Evolutionary conservation across 2,329 filamentous ascomycete genomes (phyloP), one percentile per base, ranked within the genome.

Genomic region (Sporothrix humicola): DNA sequence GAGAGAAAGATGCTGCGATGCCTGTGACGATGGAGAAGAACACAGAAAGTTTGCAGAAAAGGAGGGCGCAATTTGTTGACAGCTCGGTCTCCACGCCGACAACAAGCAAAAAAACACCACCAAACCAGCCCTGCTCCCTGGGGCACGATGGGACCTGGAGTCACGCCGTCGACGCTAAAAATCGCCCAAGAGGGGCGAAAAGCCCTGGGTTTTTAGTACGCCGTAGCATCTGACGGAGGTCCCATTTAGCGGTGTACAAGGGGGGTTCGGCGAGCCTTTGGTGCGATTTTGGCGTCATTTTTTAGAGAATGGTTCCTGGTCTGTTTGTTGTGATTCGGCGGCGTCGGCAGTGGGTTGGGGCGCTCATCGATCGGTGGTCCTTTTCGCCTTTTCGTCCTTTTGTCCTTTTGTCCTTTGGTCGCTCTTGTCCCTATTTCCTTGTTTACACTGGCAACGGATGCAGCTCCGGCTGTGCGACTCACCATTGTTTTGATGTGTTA

Each of bases 401-500:
- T 52, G 31, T 54, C 20, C n/a, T 20, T 58, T 46, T 20, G 54
- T 10, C 26, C 20, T 48, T 69, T 42, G 37, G 54, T 17, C 46
- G 58, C 54, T 58, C 13, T 46, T 20, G 42, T 56, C 20, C 42
- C 42, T n/a, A n/a, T 17, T 54, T 37, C 12, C 31, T 72, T 72
- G 48, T 72, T 68, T 72, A 72, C 71, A 54, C 52, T n/a, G 70
- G 71, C 61, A 72, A 59, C 50, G 20, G 50, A 31, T 23, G 61
- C 59, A 50, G 71, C n/a, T 48, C 61, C 46, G 71, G 50, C 23
- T 63, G 69, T 63, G 69, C 69, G 58, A 72, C 71, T 72, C 52
- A 72, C 71, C 71, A 72, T 72, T 42, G 61, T 72, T 46, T 65
- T 68, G 65, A 52, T 37, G 31, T 66, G 71, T 50, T 54, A 44